phyloP scores from a whole-genome alignment of 2,329 filamentous ascomycete species.

The Alternaria hordeiaustralica region DNA sequence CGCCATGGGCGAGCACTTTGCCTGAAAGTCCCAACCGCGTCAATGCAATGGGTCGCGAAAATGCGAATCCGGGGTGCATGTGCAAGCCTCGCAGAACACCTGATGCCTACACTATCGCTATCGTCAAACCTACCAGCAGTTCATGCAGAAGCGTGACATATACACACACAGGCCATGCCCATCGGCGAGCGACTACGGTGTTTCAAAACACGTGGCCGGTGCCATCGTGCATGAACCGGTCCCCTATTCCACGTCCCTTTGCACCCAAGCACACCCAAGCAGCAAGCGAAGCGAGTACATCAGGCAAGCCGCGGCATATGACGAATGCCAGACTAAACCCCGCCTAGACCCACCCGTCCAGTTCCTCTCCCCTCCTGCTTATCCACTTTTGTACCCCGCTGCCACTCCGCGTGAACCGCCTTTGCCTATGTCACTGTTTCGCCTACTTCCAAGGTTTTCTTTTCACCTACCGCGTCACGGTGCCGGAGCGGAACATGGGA shows the following conservation, averaged over 20 bases:
- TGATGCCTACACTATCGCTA: neutral
- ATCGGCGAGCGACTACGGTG: slow-evolving; percentile 1
- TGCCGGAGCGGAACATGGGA: neutral
- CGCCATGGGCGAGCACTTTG: slow-evolving; percentile 1
- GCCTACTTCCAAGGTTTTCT: neutral
- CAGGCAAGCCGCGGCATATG: slow-evolving; percentile 3
- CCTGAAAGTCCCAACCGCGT: neutral
- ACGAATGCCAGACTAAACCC: slow-evolving; percentile 2
- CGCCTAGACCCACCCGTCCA: slow-evolving; percentile 1
- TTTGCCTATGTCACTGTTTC: slow-evolving; percentile 7
- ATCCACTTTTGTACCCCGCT: slow-evolving; percentile 9
- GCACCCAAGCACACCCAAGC: neutral
- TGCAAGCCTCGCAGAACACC: neutral
- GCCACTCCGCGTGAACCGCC: slow-evolving; percentile 13
- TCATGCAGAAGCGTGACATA: slow-evolving; percentile 9
- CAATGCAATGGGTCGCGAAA: neutral
- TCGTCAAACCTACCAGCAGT: slow-evolving; percentile 3
- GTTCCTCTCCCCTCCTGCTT: neutral
- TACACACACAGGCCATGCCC: neutral
- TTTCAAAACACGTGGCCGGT: slow-evolving; percentile 18
- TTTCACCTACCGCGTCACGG: neutral
- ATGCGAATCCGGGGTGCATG: neutral
- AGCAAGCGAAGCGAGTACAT: slow-evolving; percentile 4
- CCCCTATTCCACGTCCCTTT: neutral
- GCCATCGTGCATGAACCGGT: slow-evolving; percentile 13